Evolutionary conservation across 1,284 basidiomycete genomes (phyloP), one percentile per base, ranked within the genome.

Genomic region (Austroboletus rostrupii): DNA sequence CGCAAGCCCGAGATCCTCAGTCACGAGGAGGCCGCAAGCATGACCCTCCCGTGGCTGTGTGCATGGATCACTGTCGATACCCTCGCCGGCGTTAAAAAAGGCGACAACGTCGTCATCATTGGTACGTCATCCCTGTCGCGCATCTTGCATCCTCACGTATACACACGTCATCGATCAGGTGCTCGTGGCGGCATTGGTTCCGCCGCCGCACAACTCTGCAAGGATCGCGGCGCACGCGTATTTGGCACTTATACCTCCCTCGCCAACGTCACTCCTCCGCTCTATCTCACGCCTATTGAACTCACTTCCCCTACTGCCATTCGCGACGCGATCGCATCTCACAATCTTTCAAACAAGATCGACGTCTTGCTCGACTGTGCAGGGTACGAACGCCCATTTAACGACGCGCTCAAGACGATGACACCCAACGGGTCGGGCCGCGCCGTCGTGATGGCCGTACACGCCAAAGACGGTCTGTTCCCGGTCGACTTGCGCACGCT

Each of bases 1-100:
- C 67, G 56, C 41, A 67, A 70, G 36, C 65, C 68, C 5, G 26
- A 55, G 40, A 52, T 40, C 2, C 32, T 67, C 26, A 56, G 47
- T 23, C 68, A 67, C n/a, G 12, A 17, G 19, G 44, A 58, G 33
- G 68, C 67, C 8, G 65, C 61, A n/a, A 69, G 65, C 39, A 67
- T 67, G 56, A 65, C 65, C 0, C 66, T 67, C 8, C 58, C 61
- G 0, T 70, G 68, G 67, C 56, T 69, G n/a, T 67, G 65, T 46
- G 68, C 68, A 8, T 67, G 68, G 68, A 70, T 70, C 52, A 68
- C 67, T 2, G 64, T 67, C 13, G 51, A 70, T 13, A 68, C 57
- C 10, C 67, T 70, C 9, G 67, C 65, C 20, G 50, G 60, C 9
- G 61, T 70, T 43, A 68, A 67, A 44, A n/a, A 57, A 23, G 67